These are phyloP conservation scores for Chlamydomonas incerta DNA, from an alignment of 139 green algal genomes.

Conservation along the genomic window DNA sequence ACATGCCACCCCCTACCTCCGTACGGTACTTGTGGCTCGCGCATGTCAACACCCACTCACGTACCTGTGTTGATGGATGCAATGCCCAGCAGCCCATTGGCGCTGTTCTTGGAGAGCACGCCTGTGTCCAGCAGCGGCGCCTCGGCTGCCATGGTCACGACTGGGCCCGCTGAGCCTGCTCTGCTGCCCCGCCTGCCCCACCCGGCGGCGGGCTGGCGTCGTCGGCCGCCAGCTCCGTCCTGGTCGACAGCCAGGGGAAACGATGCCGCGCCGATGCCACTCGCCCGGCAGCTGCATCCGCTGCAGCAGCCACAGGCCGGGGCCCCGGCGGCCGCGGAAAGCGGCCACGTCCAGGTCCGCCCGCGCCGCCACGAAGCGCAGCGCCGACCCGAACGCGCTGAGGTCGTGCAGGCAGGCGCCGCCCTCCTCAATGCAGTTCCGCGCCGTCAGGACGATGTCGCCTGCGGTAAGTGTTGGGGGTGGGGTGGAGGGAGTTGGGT, in stretches of 20 bases:
- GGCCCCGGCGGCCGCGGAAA: background rate
- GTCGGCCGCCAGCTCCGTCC: background rate
- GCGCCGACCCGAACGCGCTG: background rate
- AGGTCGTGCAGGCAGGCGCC: constrained; percentile 2
- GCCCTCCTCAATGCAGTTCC: background rate
- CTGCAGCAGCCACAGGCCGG: background rate
- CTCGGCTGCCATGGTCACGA: background rate
- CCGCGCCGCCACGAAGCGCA: background rate
- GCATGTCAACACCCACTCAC: background rate
- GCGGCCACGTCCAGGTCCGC: background rate
- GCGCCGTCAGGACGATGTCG: background rate
- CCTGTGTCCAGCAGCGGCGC: background rate
- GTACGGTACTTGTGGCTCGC: background rate
- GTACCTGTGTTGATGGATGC: background rate
- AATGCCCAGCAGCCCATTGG: background rate
- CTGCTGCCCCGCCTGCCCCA: background rate
- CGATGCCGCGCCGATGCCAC: background rate
- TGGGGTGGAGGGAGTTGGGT: background rate
- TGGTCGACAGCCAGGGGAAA: background rate
- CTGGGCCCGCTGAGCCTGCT: background rate
- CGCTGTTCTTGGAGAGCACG: background rate
- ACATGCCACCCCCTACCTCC: no score
- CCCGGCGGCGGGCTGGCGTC: background rate
- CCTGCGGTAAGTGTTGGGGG: background rate
- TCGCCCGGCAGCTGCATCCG: background rate